These are phyloP conservation scores for Kluyveromyces marxianus DNA, from an alignment of 1,139 yeast genomes.

Conservation along the genomic window DNA sequence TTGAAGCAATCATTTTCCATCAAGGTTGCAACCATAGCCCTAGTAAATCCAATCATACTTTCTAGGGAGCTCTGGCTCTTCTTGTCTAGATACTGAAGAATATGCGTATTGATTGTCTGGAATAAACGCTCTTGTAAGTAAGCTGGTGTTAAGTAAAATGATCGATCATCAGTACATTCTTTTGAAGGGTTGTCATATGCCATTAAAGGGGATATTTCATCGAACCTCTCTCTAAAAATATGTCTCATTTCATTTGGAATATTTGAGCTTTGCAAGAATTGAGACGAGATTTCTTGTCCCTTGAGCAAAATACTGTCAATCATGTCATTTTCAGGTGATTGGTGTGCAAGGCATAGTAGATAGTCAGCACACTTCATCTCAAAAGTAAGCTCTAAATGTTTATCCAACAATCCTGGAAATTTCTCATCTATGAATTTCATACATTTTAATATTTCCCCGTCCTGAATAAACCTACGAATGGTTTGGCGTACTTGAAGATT, in stretches of 20 bases:
- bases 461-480: conserved; percentile 41
- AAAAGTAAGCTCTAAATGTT: conserved; percentile 42
- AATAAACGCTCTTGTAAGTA: conserved; percentile 27
- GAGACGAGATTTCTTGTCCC: conserved; percentile 41
- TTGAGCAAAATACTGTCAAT: conserved; percentile 36
- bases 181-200: conserved; percentile 44
- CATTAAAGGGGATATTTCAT: conserved; percentile 41
- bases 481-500: conserved; percentile 44
- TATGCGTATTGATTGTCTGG: conserved; percentile 23
- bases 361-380: conserved; percentile 46
- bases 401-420: conserved; percentile 41
- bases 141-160: conserved; percentile 21
- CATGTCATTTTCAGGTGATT: conserved; percentile 10
- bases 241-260: conserved; percentile 15
- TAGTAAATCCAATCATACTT: conserved; percentile 24
- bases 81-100: conserved; percentile 21
- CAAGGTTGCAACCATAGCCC: conserved; percentile 25
- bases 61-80: conserved; percentile 25
- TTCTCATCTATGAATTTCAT: conserved; percentile 37
- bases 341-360: conserved; percentile 27
- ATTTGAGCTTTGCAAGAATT: conserved; percentile 30
- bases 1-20: conserved; percentile 15
- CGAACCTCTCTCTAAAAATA: conserved; percentile 31
- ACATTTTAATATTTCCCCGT: conserved; percentile 43
- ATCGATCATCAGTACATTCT: conserved; percentile 26